Evolutionary conservation across 2,329 filamentous ascomycete species (phyloP), one percentile per base, ranked within the genome.

Genomic region (Fusarium nodosum): DNA sequence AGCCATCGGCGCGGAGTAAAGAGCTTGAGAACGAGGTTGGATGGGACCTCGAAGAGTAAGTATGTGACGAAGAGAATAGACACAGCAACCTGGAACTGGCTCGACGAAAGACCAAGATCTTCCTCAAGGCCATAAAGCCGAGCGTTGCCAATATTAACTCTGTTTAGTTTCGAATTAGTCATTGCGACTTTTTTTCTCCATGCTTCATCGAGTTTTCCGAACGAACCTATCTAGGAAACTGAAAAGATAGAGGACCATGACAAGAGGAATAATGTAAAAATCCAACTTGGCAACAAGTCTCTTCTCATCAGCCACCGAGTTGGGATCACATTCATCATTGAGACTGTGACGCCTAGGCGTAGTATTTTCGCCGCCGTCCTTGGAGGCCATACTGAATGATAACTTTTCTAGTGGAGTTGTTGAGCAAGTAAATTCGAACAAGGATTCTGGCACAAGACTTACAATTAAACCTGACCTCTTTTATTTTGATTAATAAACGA

Each of bases 61-160:
- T 87, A 92, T 3, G 90, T 90, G 56, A 91, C 87, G 74, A 92
- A 92, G 28, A 92, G 82, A 69, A 91, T 87, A 10, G 87, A 90
- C 3, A 91, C 87, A 24, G 87, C 85, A 30, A 88, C 84, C 75
- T 94, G 91, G 76, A 91, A 94, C 75, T 93, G 89, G 44, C 84
- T 83, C 5, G 86, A 83, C 26, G 80, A 79, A 68, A 93, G 81
- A 26, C 82, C 79, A 11, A 93, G 82, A 67, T 92, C 90, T 59
- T 86, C 77, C 72, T 92, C 88, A 22, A 93, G 77, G 2, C 85
- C 84, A 73, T 91, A 92, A 4, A 92, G 81, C 5, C 87, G 83
- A 16, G 90, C 90, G 79, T 92, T 93, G 55, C 90, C 89, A 59
- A 93, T 93, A 75, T 93, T 93, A 55, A 92, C 89, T 78, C 84